phyloP scores from a whole-genome alignment of 2,329 filamentous ascomycete species.

The Lizonia empirigonia region DNA sequence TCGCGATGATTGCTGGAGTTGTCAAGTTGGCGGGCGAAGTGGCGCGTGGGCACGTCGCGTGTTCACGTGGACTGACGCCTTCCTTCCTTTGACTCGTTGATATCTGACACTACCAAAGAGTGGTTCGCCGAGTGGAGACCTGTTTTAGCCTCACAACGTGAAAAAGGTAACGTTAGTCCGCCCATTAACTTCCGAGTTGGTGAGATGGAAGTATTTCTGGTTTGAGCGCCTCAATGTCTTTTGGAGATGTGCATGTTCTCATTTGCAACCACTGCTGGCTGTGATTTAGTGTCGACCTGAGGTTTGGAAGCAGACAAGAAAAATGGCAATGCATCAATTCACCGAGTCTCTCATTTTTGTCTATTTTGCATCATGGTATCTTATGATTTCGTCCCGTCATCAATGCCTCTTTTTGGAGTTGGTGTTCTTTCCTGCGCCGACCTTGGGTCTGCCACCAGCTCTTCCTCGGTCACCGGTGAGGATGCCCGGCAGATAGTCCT shows the following conservation, averaged over 20 bases:
- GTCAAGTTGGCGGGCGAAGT: background rate
- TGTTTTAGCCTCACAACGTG: background rate
- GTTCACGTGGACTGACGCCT: conserved; percentile 1
- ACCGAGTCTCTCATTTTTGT: no score
- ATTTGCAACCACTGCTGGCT: no score
- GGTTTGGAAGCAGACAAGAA: no score
- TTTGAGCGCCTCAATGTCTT: no score
- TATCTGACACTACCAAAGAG: background rate
- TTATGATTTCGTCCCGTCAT: background rate
- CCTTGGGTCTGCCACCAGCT: conserved; percentile 69
- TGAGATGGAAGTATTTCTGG: no score
- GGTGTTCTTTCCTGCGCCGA: conserved; percentile 85
- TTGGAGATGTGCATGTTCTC: no score
- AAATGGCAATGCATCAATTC: no score
- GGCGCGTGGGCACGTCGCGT: conserved; percentile 1
- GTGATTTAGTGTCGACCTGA: no score
- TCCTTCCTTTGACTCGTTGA: conserved; percentile 4
- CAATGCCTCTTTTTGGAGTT: conserved; percentile 72
- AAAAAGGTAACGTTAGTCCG: no score
- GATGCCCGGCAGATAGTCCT: conserved; percentile 87
- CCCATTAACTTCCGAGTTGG: no score
- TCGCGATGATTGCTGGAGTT: background rate
- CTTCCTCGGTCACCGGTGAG: conserved; percentile 77
- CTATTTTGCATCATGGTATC: background rate
- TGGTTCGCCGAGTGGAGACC: background rate